phyloP scores from a whole-genome alignment of 2,329 filamentous ascomycete genomes.

The Orbilia oligospora region DNA sequence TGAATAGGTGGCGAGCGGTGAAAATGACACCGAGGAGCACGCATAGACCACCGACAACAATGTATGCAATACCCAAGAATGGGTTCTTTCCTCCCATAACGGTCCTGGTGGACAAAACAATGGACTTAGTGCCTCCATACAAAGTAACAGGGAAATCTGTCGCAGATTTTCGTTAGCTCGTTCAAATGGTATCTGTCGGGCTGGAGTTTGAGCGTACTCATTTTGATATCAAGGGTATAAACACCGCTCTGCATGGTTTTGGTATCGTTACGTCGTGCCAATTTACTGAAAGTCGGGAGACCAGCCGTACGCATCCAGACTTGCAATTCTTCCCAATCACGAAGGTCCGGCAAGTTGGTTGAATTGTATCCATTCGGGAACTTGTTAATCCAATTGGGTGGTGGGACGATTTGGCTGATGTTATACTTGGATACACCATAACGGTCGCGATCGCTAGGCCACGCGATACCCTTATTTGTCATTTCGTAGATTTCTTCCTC shows the following conservation, averaged over 20 bases:
- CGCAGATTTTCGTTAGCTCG: conserved; percentile 1
- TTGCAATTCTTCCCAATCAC: conserved; percentile 86
- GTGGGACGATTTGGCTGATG: conserved; percentile 78
- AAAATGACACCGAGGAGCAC: conserved; percentile 90
- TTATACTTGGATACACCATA: conserved; percentile 81
- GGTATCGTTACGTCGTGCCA: conserved; percentile 85
- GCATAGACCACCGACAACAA: conserved; percentile 93
- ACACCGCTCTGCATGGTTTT: conserved; percentile 77
- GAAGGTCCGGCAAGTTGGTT: conserved; percentile 79
- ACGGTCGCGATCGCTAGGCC: conserved; percentile 84
- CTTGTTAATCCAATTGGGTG: conserved; percentile 82
- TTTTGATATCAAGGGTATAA: conserved; percentile 82
- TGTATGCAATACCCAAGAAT: conserved; percentile 95
- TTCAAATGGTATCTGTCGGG: neutral
- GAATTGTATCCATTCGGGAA: conserved; percentile 80
- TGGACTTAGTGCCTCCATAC: conserved; percentile 89
- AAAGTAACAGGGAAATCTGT: conserved; percentile 83
- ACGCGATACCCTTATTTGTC: conserved; percentile 84
- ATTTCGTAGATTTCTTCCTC: conserved; percentile 75
- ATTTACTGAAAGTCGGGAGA: conserved; percentile 92
- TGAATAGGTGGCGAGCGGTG: conserved; percentile 89
- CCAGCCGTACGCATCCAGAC: conserved; percentile 99
- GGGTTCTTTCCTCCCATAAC: conserved; percentile 96
- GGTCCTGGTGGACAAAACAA: conserved; percentile 88
- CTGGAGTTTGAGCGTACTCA: conserved; percentile 76